Evolutionary conservation across 2,329 filamentous ascomycete species (phyloP).

Genomic region (Colletotrichum noveboracense): DNA sequence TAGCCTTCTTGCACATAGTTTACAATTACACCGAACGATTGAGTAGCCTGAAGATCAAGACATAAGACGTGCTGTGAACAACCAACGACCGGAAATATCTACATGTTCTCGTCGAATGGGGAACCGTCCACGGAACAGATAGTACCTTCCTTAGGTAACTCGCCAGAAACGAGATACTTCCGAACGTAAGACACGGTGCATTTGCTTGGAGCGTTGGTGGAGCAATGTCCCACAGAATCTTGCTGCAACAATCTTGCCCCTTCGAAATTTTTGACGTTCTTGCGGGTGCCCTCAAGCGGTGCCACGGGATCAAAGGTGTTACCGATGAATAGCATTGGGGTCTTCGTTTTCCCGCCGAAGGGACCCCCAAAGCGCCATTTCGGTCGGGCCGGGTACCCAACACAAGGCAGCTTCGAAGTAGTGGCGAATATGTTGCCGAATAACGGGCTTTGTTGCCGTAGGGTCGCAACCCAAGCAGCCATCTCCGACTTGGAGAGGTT

Average conservation of each 20-base stretch:
- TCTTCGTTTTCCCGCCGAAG: slow-evolving; percentile 22
- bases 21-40: not conserved
- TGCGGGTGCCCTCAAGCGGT: not conserved
- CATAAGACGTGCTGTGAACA: not conserved
- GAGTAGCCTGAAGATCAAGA: not conserved
- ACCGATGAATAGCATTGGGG: not conserved
- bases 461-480: slow-evolving; percentile 29
- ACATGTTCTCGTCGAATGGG: not conserved
- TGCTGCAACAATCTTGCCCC: not conserved
- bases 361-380: slow-evolving; percentile 43
- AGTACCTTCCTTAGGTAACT: not conserved
- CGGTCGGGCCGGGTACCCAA: slow-evolving; percentile 39
- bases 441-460: slow-evolving; percentile 22
- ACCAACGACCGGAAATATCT: not conserved
- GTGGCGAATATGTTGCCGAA: not conserved
- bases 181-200: not conserved
- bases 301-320: not conserved
- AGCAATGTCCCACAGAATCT: not conserved
- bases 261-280: not conserved
- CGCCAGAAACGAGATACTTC: not conserved
- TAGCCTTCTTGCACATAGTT: not conserved
- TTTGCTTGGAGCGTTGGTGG: not conserved
- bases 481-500: slow-evolving; percentile 28
- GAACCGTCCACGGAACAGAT: not conserved
- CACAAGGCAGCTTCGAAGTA: slow-evolving; percentile 36